Percentiles rank a stretch among this genome's conserved stretches.
Conservation (phyloP, 1,284 basidiomycete genomes). For the Trichosporon sp. region DNA sequence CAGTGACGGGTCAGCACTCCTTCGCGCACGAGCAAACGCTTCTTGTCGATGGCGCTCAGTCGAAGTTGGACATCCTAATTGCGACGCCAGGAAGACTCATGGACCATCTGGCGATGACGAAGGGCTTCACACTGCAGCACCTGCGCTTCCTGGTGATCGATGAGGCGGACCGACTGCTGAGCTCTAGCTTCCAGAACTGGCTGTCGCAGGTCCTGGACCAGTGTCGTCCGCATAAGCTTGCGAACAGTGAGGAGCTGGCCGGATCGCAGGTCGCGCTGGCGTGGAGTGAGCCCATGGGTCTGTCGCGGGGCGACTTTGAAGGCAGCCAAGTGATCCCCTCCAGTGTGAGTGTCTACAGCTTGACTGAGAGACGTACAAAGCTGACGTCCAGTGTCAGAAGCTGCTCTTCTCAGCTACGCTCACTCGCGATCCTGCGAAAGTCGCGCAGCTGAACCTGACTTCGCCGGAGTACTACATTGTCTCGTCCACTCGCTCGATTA, state of each 20-base stretch:
- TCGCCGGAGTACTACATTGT: conserved; percentile 87
- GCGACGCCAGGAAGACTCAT: conserved; percentile 93
- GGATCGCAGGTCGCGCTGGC: conserved; percentile 38
- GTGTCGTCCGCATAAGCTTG: neutral
- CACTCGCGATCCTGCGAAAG: conserved; percentile 86
- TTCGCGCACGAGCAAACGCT: conserved; percentile 46
- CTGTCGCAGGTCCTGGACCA: conserved; percentile 64
- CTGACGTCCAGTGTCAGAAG: conserved; percentile 71
- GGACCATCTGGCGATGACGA: conserved; percentile 82
- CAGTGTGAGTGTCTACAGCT: conserved; percentile 3
- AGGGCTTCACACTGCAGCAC: conserved; percentile 87
- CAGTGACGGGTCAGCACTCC: conserved; percentile 46
- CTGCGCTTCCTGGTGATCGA: conserved; percentile 93
- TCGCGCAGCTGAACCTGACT: conserved; percentile 71
- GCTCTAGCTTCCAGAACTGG: conserved; percentile 96
- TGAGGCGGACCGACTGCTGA: conserved; percentile 90
- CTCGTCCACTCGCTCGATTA: conserved; percentile 49
- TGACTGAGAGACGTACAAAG: conserved; percentile 18
- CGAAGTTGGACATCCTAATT: conserved; percentile 87
- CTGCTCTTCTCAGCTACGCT: conserved; percentile 95
- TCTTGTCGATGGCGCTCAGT: conserved; percentile 58
- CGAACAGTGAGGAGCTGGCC: neutral
- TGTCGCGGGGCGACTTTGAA: conserved; percentile 24
- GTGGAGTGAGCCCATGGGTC: conserved; percentile 42
- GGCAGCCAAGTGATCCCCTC: conserved; percentile 10